phyloP scores from a whole-genome alignment of 228 moss, liverwort and hornwort genomes.

The Sphagnum fallax region DNA sequence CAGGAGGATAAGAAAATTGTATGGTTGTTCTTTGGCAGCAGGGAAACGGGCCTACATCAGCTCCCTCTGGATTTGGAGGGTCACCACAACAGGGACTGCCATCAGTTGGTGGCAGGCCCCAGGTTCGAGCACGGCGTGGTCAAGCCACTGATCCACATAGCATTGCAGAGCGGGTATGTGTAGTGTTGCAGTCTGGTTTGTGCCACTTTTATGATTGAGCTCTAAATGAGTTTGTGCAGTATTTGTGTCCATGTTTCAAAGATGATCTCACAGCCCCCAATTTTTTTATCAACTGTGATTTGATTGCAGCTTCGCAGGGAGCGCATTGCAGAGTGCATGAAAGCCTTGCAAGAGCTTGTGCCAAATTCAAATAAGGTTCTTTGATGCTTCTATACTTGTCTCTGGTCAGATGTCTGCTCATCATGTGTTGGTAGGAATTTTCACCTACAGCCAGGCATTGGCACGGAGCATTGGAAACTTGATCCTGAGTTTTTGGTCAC shows the following conservation, averaged over 20 bases:
- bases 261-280: not conserved
- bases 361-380: slow-evolving; percentile 96
- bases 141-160: slow-evolving; percentile 99
- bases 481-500: not conserved
- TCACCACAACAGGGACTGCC: slow-evolving; percentile 45
- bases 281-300: slow-evolving; percentile 2
- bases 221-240: not conserved
- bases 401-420: not conserved
- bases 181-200: not conserved
- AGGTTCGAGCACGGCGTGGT: slow-evolving; percentile 95
- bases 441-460: not conserved
- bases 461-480: not conserved
- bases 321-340: slow-evolving; percentile 99
- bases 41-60: slow-evolving; percentile 55
- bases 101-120: slow-evolving; percentile 77
- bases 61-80: slow-evolving; percentile 47
- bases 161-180: slow-evolving; percentile 94
- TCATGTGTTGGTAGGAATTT: too few species aligned
- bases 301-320: slow-evolving; percentile 77
- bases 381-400: not conserved
- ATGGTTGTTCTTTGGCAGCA: slow-evolving; percentile 39
- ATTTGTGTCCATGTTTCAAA: not conserved
- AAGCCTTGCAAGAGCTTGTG: slow-evolving; percentile 95
- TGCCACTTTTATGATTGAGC: not conserved
- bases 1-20: not conserved